These are phyloP conservation scores for Curvularia sp. DNA, from an alignment of 2,329 filamentous ascomycete genomes.

Conservation along the genomic window DNA sequence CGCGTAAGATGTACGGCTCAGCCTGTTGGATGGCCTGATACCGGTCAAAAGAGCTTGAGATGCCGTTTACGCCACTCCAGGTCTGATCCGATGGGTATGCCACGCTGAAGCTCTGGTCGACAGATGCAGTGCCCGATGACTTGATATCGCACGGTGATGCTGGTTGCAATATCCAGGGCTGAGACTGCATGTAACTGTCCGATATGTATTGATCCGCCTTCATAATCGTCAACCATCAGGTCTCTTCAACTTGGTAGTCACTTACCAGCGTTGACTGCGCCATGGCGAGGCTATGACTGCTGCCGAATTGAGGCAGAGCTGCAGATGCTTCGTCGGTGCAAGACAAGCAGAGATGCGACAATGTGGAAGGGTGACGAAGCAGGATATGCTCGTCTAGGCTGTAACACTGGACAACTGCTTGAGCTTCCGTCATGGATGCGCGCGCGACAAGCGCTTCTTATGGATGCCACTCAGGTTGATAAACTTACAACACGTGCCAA, in stretches of 20 bases:
- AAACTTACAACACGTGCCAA: constrained; percentile 19
- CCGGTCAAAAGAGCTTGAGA: constrained; percentile 8
- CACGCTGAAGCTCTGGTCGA: not conserved
- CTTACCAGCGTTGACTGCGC: constrained; percentile 28
- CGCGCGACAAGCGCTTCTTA: constrained; percentile 15
- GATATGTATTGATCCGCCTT: constrained; percentile 22
- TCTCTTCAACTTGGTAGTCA: not conserved
- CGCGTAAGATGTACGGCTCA: constrained; percentile 19
- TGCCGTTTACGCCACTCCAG: constrained; percentile 5
- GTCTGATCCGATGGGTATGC: constrained; percentile 1
- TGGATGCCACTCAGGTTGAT: constrained; percentile 6
- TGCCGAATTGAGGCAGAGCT: not conserved
- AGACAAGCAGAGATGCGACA: constrained; percentile 9
- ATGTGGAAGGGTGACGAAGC: constrained; percentile 6
- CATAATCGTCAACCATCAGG: constrained; percentile 9
- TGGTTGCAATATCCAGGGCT: constrained; percentile 19
- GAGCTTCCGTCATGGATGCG: constrained; percentile 26
- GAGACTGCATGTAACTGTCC: constrained; percentile 9
- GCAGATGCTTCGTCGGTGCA: constrained; percentile 9
- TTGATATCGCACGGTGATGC: constrained; percentile 9
- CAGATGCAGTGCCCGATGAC: not conserved
- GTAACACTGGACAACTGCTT: constrained; percentile 13
- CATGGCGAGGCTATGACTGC: constrained; percentile 18
- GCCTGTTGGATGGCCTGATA: constrained; percentile 4
- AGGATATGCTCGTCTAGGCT: constrained; percentile 9